phyloP scores from a whole-genome alignment of 768 basidiomycete species.

The Termitomyces sp. region DNA sequence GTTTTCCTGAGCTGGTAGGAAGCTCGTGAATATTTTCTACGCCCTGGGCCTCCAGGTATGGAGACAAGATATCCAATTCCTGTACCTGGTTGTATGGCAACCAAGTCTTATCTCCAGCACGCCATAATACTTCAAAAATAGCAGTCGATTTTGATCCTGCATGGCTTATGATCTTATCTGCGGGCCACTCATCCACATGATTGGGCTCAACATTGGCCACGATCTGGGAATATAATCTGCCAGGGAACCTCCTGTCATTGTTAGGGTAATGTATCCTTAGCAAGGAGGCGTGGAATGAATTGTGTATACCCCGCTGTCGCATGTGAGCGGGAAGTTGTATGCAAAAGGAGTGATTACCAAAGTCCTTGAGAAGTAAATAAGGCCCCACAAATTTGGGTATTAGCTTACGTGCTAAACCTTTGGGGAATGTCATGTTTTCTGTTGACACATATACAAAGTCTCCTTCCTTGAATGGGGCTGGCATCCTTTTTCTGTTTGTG shows the following conservation, averaged over 20 bases:
- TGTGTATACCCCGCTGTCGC: not conserved
- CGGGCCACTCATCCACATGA: not conserved
- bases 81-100: not conserved
- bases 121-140: not conserved
- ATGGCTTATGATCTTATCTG: not conserved
- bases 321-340: not conserved
- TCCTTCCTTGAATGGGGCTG: too few species aligned
- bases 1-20: not conserved
- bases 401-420: not conserved
- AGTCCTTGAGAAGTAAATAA: not conserved
- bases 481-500: too few species aligned
- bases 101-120: not conserved
- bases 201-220: not conserved
- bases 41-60: not conserved
- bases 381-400: not conserved
- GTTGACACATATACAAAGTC: too few species aligned
- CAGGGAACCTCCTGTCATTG: not conserved
- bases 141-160: not conserved
- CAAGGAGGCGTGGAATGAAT: not conserved
- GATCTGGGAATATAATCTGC: not conserved
- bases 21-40: not conserved
- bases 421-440: not conserved
- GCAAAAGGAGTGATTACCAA: not conserved
- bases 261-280: not conserved
- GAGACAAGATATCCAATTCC: not conserved